Conservation (phyloP, 2,329 filamentous ascomycete genomes). For the Paecilomyces sp. region DNA sequence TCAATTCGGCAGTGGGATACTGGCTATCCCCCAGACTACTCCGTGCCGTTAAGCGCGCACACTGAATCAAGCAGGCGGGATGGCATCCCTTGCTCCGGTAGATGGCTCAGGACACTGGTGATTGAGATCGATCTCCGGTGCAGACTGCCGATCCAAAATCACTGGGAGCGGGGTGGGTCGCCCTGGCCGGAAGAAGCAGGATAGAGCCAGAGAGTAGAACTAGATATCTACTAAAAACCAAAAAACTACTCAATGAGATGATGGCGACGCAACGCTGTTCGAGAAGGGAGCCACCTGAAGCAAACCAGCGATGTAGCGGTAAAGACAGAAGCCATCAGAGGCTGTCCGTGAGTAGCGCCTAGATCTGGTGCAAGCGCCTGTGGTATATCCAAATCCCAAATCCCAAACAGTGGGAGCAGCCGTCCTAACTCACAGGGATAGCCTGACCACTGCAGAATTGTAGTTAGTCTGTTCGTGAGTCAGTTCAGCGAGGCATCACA, state of each 20-base stretch:
- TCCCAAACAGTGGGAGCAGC: neutral
- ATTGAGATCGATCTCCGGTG: neutral
- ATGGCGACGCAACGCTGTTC: neutral
- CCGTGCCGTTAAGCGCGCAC: neutral
- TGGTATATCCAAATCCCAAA: neutral
- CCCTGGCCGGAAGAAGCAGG: slow-evolving; percentile 9
- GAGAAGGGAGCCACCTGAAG: neutral
- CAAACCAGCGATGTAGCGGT: neutral
- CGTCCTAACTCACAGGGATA: neutral
- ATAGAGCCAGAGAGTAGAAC: neutral
- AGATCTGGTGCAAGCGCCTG: neutral
- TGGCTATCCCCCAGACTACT: neutral
- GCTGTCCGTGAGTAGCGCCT: neutral
- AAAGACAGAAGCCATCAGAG: neutral
- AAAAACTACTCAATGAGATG: neutral
- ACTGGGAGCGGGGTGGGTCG: slow-evolving; percentile 24
- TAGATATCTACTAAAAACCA: neutral
- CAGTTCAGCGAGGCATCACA: neutral
- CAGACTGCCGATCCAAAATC: slow-evolving; percentile 6
- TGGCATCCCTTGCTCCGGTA: neutral
- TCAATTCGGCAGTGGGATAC: neutral
- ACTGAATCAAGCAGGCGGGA: neutral
- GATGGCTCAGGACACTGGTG: neutral
- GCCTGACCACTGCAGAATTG: neutral
- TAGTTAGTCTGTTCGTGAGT: neutral